Percentiles rank a stretch among this genome's conserved stretches.
Evolutionary conservation across 2,329 filamentous ascomycete genomes (phyloP).

Genomic region (Colletotrichum brevisporum): DNA sequence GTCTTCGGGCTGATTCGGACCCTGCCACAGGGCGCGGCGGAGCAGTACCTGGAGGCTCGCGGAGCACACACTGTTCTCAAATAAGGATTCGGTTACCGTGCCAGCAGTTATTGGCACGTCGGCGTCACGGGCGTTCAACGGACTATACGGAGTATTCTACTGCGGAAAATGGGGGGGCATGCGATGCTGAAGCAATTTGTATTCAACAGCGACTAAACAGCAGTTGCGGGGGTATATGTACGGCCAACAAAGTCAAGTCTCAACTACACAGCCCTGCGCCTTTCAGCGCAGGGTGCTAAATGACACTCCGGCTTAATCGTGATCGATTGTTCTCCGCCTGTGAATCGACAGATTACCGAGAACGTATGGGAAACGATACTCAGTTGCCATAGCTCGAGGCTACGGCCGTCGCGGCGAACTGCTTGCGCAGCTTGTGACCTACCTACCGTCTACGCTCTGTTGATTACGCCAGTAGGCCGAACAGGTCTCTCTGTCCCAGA

Average conservation of each 20-base stretch:
- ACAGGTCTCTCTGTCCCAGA: not conserved
- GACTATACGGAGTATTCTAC: conserved; percentile 4
- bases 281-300: conserved; percentile 86
- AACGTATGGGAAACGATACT: conserved; percentile 75
- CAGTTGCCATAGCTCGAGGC: conserved; percentile 72
- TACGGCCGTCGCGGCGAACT: conserved; percentile 68
- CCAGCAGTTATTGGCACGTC: not conserved
- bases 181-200: not conserved
- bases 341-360: conserved; percentile 83
- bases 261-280: conserved; percentile 85
- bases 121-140: conserved; percentile 7
- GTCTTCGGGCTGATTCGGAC: conserved; percentile 87
- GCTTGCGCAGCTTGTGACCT: conserved; percentile 25
- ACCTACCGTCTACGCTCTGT: not conserved
- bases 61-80: conserved; percentile 95
- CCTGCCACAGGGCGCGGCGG: conserved; percentile 84
- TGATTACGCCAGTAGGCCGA: not conserved
- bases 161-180: not conserved
- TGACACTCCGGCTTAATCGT: conserved; percentile 99
- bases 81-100: conserved; percentile 60
- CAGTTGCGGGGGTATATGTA: conserved; percentile 65
- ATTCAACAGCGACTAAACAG: not conserved
- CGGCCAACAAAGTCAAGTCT: conserved; percentile 96
- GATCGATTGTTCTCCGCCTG: conserved; percentile 87
- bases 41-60: conserved; percentile 90